Evolutionary conservation across 805 yeast genomes (phyloP), one percentile per base, ranked within the genome.

Genomic region (Candida morakotiae): DNA sequence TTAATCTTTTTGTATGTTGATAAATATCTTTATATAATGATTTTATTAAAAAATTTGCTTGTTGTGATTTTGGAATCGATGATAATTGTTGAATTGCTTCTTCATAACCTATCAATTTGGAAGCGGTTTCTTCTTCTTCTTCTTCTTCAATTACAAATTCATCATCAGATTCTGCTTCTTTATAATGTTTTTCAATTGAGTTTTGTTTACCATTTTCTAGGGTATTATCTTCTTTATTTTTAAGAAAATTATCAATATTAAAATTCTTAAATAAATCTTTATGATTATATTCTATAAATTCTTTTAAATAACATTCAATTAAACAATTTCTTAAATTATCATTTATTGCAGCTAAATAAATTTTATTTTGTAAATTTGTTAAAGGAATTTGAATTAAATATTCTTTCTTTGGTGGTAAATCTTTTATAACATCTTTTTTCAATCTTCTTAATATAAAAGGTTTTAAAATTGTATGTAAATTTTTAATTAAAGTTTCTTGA

Each of bases 401-500:
- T 58, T 91, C 98, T 43, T 93, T 79, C 58, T 93, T 93, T 1
- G 91, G 84, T 1, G 97, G 98, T 38, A 93, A 64, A 28, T 72
- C 71, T 20, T 68, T 70, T 3, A 84, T 66, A 1, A 86, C 96
- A 39, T 78, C 82, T 37, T 69, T 74, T 54, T 91, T 91, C 55
- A 91, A 62, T 40, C 98, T 69, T 50, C 98, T 71, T 31, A 91
- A 67, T 17, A 91, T 58, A 49, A 93, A 91, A 0, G 98, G 98
- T 49, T 87, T 81, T 44, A 91, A 64, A 37, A 93, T 88, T 0
- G 93, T 79, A 55, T 91, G 98, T 42, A 91, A 64, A 51, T 85
- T 88, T 15, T 78, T 69, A 18, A 91, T 77, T 38, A 91, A 63
- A 35, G 77, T 74, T 35, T 51, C 55, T 41, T 64, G 69, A 28